Percentiles rank a stretch among this genome's conserved stretches.
These are phyloP conservation scores for Malassezia equina DNA, from an alignment of 1,284 basidiomycete species.

Conservation along the genomic window DNA sequence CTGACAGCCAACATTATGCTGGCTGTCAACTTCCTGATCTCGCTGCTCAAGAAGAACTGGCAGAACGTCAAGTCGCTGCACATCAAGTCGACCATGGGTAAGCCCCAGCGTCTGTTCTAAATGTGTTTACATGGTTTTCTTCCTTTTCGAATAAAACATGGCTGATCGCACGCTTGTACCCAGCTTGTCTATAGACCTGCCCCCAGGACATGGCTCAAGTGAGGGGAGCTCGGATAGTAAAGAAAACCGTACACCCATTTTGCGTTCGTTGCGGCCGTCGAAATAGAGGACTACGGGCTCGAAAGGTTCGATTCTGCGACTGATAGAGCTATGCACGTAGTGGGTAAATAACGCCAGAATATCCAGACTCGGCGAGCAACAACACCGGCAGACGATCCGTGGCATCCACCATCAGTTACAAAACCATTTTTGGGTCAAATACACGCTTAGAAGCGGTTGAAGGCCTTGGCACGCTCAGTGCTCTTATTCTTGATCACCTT, in stretches of 20 bases:
- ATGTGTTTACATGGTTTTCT: slow-evolving; percentile 19
- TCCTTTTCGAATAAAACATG: slow-evolving; percentile 13
- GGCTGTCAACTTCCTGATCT: slow-evolving; percentile 98
- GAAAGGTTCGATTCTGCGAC: not conserved
- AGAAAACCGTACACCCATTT: not conserved
- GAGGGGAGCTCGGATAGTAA: slow-evolving; percentile 19
- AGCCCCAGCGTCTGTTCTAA: slow-evolving; percentile 86
- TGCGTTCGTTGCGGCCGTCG: not conserved
- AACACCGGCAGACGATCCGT: not conserved
- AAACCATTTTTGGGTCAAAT: slow-evolving; percentile 13
- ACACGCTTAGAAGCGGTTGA: slow-evolving; percentile 73
- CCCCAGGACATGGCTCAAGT: slow-evolving; percentile 6
- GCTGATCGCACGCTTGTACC: slow-evolving; percentile 21
- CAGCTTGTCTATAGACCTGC: slow-evolving; percentile 14
- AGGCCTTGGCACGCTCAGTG: slow-evolving; percentile 60
- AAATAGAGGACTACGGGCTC: not conserved
- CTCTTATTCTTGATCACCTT: slow-evolving; percentile 58
- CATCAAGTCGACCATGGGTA: slow-evolving; percentile 99
- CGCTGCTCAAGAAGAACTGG: slow-evolving; percentile 99
- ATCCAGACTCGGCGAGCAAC: not conserved
- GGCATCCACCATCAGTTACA: slow-evolving; percentile 1
- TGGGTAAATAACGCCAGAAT: slow-evolving; percentile 5
- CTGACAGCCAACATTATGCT: slow-evolving; percentile 95
- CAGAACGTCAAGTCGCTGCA: slow-evolving; percentile 98
- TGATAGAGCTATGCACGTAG: slow-evolving; percentile 8